A percentile compares a stretch with the other conserved stretches of the same genome.
Evolutionary conservation across 495 filamentous ascomycete species (phyloP).

Genomic region (Talaromyces proteolyticus): DNA sequence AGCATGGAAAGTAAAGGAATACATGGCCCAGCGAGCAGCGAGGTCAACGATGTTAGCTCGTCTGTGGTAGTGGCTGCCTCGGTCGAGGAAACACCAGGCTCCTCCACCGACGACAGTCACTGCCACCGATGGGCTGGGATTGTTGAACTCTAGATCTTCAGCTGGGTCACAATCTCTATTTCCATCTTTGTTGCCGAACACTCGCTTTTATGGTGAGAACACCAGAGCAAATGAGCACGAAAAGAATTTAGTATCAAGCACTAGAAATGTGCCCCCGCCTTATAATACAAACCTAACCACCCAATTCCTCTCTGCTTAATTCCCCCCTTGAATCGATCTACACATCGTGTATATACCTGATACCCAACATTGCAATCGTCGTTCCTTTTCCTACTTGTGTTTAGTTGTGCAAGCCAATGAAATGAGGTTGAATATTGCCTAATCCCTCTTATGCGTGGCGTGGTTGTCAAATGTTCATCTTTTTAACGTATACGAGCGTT

Average conservation of each 20-base stretch:
- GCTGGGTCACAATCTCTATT: background rate
- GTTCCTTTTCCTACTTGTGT: too few relatives aligned
- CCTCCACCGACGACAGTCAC: background rate
- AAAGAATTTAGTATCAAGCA: too few relatives aligned
- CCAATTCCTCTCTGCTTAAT: background rate
- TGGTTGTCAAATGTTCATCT: too few relatives aligned
- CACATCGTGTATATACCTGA: background rate
- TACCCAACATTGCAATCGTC: too few relatives aligned
- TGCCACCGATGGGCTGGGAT: background rate
- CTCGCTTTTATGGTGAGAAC: too few relatives aligned
- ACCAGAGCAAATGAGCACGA: background rate
- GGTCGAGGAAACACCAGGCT: background rate
- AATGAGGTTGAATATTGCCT: too few relatives aligned
- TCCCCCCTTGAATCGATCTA: background rate
- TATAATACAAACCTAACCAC: too few relatives aligned
- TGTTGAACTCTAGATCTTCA: background rate
- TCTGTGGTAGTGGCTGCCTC: constrained; percentile 1
- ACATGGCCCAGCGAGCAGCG: background rate
- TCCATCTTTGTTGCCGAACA: too few relatives aligned
- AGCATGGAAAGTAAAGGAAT: background rate
- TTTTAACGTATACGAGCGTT: too few relatives aligned
- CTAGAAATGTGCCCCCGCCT: too few relatives aligned
- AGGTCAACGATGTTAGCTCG: background rate
- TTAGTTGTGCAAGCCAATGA: too few relatives aligned
- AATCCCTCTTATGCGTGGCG: too few relatives aligned